Base-by-base conservation (phyloP, 1,284 basidiomycete genomes). In the Laetiporus sulphureus region DNA sequence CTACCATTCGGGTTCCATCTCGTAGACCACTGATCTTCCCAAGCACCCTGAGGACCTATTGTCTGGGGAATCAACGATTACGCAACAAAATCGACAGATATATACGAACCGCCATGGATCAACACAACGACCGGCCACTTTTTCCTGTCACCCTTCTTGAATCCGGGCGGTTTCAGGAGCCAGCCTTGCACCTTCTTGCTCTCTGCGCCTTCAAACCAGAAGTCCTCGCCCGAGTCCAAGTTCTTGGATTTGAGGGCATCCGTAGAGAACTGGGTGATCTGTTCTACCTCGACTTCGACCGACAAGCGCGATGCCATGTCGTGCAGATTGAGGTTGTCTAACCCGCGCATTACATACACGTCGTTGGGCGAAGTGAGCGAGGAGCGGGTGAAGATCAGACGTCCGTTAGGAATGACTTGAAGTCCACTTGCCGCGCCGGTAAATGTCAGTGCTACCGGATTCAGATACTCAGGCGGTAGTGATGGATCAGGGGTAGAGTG, bases 1-100 rank as follows among this genome's bases (percentile, higher is more conserved):
- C 44, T 46, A 83, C 83, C 71, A 51, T 91, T 87, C 0, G 81
- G 84, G 62, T 95, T 95, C 91, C 91, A 96, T 36, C 90, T 68
- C 24, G 79, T 89, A 2, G 79, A 83, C 89, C 90, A 91, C 46
- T 75, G 68, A 56, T 91, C 89, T 50, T 79, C 75, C 89, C 88
- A 92, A 45, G 81, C 85, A 30, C 79, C 68, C 64, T 90, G 81
- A 2, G 87, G 87, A 12, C 86, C 82, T 71, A 6, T 12, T 16
- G 4, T 12, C 18, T 30, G n/a, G n/a, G n/a, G n/a, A n/a, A n/a
- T n/a, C n/a, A n/a, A n/a, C n/a, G n/a, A n/a, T n/a, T n/a, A n/a
- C n/a, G n/a, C n/a, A n/a, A n/a, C n/a, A n/a, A n/a, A n/a, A n/a
- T n/a, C n/a, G n/a, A n/a, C n/a, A n/a, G n/a, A n/a, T n/a, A n/a